Evolutionary conservation across 73 alveolate genomes (phyloP).

Genomic region (Blepharisma japonicum): DNA sequence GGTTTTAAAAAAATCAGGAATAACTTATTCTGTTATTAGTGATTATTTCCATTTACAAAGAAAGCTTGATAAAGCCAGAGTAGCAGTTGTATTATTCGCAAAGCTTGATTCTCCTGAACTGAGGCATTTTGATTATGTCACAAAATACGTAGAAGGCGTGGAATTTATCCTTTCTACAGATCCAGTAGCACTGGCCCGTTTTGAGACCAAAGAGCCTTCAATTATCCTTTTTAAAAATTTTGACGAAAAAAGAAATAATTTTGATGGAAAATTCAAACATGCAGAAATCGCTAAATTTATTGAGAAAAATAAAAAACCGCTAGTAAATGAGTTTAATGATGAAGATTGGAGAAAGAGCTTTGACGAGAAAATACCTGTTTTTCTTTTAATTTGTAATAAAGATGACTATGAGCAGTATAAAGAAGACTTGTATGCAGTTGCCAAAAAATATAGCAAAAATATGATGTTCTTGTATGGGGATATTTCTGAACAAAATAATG

Average conservation of each 20-base stretch:
- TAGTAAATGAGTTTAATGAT: neutral
- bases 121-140: constrained; percentile 11
- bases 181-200: neutral
- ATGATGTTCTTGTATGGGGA: constrained; percentile 56
- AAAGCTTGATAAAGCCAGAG: neutral
- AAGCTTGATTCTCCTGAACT: neutral
- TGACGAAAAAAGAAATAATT: constrained; percentile 3
- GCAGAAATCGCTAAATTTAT: neutral
- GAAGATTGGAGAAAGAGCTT: neutral
- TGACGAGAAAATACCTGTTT: neutral
- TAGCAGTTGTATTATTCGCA: constrained; percentile 20
- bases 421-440: constrained; percentile 53
- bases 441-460: constrained; percentile 52
- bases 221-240: neutral
- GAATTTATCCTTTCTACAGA: neutral
- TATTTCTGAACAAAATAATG: constrained; percentile 54
- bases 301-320: neutral
- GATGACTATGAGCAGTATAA: constrained; percentile 34
- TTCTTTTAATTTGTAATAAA: neutral
- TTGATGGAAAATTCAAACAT: neutral
- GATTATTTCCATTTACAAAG: neutral
- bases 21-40: neutral
- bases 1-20: constrained; percentile 33
- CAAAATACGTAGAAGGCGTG: neutral
- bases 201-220: neutral